Evolutionary conservation across 768 basidiomycete species (phyloP), one percentile per base, ranked within the genome.

Genomic region (Coprinellus micaceus): DNA sequence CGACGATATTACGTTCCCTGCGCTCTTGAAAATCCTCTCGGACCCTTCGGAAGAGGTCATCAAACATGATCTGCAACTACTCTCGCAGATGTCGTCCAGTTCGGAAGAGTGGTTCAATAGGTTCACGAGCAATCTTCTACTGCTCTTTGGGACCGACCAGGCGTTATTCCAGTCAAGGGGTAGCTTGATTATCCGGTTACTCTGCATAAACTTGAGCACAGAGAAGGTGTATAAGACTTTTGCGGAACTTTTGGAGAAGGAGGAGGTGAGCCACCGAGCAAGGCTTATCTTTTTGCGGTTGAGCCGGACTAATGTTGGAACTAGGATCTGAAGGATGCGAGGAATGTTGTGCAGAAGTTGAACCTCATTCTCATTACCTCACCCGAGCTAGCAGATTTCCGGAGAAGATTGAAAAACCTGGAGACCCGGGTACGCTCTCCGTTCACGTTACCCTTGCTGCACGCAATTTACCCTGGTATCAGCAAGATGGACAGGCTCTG

Each of bases 41-140:
- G 97, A 99, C 67, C 89, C 88, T 4, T 97, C 96, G 3, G 96
- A 98, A 70, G 94, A 97, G 78, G 93, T 99, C 30, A 94, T 99
- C 69, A 98, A 96, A 69, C 88, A 95, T 61, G 95, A 99, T 66
- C 71, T 99, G 52, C 95, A 96, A 63, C 83, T 99, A 13, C 80
- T 99, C 11, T 96, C 97, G 0, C 97, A 98, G 64, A 99, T 99
- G 54, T 97, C 94, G 0, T 94, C 94, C 1, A 89, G 85, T 60
- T 95, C 96, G 4, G 94, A 96, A 64, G 96, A 98, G 67, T 85
- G 85, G 71, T 98, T 98, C 75, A 92, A 89, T 53, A 82, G 85
- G 1, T 97, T 98, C 71, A 95, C 98, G 93, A 84, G 87, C 67
- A 97, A 97, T 60, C 82, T 99, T 2, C 77, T 99, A 24, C 91